Percentiles rank a stretch among this genome's conserved stretches.
Evolutionary conservation across 345 rosid genomes (phyloP).

Genomic region (Bruguiera gymnorhiza): DNA sequence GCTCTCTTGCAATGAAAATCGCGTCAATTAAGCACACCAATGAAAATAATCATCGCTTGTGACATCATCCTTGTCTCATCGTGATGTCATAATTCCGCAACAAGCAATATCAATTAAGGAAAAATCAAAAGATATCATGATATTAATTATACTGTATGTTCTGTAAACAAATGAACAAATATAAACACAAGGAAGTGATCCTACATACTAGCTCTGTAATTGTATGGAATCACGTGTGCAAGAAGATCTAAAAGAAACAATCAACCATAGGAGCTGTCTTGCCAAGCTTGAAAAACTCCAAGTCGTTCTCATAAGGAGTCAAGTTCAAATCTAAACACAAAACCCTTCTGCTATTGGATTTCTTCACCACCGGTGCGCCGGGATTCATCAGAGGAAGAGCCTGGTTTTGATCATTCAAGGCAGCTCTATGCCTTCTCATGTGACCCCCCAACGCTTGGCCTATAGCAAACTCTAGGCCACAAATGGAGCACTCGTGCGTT

Average conservation of each 20-base stretch:
- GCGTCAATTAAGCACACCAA: neutral
- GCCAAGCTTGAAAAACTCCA: slow-evolving; percentile 39
- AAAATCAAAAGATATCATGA: neutral
- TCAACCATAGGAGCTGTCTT: slow-evolving; percentile 28
- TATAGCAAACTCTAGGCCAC: slow-evolving; percentile 77
- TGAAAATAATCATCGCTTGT: no score
- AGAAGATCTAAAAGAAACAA: slow-evolving; percentile 33
- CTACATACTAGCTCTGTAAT: neutral
- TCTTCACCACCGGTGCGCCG: slow-evolving; percentile 31
- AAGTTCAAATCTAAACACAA: slow-evolving; percentile 61
- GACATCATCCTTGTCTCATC: slow-evolving; percentile 9
- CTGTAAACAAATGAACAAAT: slow-evolving; percentile 16
- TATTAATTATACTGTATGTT: neutral
- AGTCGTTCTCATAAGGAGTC: slow-evolving; percentile 65
- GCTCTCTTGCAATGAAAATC: neutral
- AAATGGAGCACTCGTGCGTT: slow-evolving; percentile 79
- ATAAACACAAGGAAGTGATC: neutral
- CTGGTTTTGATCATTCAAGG: slow-evolving; percentile 16
- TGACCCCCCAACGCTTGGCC: slow-evolving; percentile 74
- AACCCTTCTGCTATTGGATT: slow-evolving; percentile 41
- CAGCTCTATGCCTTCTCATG: slow-evolving; percentile 59
- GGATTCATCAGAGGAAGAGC: neutral
- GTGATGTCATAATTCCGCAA: slow-evolving; percentile 2
- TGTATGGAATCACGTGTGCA: neutral
- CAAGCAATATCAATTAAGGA: neutral